phyloP scores from a whole-genome alignment of 805 yeast species.

The Alloascoidea africana region DNA sequence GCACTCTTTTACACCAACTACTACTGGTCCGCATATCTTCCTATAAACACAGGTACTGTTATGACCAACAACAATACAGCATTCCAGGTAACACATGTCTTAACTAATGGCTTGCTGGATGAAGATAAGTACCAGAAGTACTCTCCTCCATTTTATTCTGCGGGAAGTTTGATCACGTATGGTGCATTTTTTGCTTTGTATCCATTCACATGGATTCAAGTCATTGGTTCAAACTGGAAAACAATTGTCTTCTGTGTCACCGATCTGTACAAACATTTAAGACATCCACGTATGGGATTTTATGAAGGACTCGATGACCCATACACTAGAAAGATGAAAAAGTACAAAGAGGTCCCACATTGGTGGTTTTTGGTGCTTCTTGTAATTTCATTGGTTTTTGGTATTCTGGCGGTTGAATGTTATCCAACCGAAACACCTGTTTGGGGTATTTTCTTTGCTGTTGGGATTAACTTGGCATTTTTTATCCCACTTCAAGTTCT shows the following conservation, averaged over 20 bases:
- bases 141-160: conserved; percentile 45
- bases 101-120: conserved; percentile 26
- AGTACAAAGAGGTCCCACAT: conserved; percentile 36
- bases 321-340: conserved; percentile 32
- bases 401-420: conserved; percentile 25
- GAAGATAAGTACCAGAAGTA: conserved; percentile 26
- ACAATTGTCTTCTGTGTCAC: conserved; percentile 10
- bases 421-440: conserved; percentile 23
- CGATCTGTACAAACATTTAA: not conserved
- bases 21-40: conserved; percentile 33
- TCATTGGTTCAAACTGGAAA: conserved; percentile 29
- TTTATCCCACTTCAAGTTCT: conserved; percentile 24
- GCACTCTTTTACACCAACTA: conserved; percentile 29
- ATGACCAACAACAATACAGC: conserved; percentile 24
- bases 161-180: conserved; percentile 35
- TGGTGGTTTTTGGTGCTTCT: conserved; percentile 31
- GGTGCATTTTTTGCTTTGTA: conserved; percentile 37
- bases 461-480: conserved; percentile 15
- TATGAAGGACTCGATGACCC: conserved; percentile 22
- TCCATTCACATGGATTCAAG: conserved; percentile 36
- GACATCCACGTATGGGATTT: conserved; percentile 13
- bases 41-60: conserved; percentile 32
- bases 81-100: conserved; percentile 26
- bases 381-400: conserved; percentile 25
- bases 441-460: conserved; percentile 14